Conservation (phyloP, 2,329 filamentous ascomycete species). For the Cyphellophora europaea region DNA sequence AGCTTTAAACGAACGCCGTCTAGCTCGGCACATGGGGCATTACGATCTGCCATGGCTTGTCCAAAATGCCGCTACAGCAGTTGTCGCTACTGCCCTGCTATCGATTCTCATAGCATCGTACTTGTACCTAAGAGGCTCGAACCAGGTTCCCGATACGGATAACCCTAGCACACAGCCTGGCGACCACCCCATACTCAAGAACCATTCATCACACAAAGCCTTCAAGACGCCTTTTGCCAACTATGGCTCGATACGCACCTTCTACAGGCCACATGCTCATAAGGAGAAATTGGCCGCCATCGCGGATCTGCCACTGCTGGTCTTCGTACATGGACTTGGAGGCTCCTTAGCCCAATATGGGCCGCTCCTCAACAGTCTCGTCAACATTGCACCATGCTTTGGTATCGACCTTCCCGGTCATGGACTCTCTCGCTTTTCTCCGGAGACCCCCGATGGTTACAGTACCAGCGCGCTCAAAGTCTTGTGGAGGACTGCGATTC, state of each 20-base stretch:
- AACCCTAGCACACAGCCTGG: too few relatives aligned
- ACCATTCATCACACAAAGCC: conserved; percentile 60
- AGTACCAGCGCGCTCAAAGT: conserved; percentile 64
- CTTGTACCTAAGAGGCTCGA: too few relatives aligned
- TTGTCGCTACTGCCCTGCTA: too few relatives aligned
- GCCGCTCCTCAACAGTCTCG: conserved; percentile 67
- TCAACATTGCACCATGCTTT: conserved; percentile 73
- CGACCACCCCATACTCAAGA: conserved; percentile 74
- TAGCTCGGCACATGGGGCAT: too few relatives aligned
- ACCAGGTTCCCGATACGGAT: too few relatives aligned
- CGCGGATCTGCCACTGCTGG: conserved; percentile 68
- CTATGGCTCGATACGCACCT: conserved; percentile 71
- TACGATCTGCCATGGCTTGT: too few relatives aligned
- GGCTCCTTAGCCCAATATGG: conserved; percentile 85
- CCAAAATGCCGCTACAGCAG: too few relatives aligned
- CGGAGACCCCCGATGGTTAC: conserved; percentile 68
- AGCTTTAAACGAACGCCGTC: too few relatives aligned
- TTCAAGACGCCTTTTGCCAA: conserved; percentile 63
- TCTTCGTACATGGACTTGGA: conserved; percentile 90
- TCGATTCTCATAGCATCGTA: too few relatives aligned
- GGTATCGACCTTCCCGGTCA: conserved; percentile 88
- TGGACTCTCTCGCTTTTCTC: conserved; percentile 67
- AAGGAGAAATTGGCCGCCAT: conserved; percentile 67
- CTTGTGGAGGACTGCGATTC: conserved; percentile 65
- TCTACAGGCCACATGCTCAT: conserved; percentile 74